Conservation (phyloP, 495 filamentous ascomycete species). For the Clavariopsis aquatica region DNA sequence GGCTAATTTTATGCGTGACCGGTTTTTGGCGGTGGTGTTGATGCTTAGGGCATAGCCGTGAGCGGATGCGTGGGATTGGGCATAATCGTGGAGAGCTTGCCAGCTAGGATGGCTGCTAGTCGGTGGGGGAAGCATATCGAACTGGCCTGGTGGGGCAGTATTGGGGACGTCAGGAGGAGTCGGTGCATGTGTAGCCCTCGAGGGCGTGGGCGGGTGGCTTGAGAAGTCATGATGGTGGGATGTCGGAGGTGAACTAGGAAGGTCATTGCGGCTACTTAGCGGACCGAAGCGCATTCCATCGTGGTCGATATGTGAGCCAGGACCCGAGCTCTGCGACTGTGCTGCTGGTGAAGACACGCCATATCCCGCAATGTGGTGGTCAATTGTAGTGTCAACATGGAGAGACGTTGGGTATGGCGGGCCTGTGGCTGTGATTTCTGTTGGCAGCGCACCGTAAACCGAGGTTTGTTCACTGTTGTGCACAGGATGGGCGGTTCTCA, state of each 20-base stretch:
- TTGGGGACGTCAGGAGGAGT: constrained; percentile 23
- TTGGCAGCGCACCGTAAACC: constrained; percentile 10
- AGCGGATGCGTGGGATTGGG: constrained; percentile 34
- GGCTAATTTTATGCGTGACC: constrained; percentile 33
- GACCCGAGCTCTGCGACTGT: neutral
- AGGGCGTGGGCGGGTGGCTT: neutral
- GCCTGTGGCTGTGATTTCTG: neutral
- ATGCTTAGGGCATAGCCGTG: constrained; percentile 40
- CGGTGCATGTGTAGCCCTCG: constrained; percentile 8
- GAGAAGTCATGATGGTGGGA: neutral
- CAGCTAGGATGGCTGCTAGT: constrained; percentile 18
- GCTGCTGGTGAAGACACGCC: neutral
- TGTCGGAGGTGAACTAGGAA: neutral
- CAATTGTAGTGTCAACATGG: constrained; percentile 14
- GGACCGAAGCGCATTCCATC: neutral
- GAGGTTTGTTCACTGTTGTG: constrained; percentile 8
- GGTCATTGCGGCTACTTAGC: no score
- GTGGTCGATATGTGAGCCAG: neutral
- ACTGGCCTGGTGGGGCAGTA: constrained; percentile 18
- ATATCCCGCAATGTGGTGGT: constrained; percentile 15
- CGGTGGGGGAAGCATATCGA: constrained; percentile 36
- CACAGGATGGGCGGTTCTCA: neutral
- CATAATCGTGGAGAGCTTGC: constrained; percentile 34
- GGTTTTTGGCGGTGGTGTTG: constrained; percentile 37
- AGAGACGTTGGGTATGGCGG: constrained; percentile 15